Conservation (phyloP, 768 basidiomycete species). For the Cyclocybe cylindracea region DNA sequence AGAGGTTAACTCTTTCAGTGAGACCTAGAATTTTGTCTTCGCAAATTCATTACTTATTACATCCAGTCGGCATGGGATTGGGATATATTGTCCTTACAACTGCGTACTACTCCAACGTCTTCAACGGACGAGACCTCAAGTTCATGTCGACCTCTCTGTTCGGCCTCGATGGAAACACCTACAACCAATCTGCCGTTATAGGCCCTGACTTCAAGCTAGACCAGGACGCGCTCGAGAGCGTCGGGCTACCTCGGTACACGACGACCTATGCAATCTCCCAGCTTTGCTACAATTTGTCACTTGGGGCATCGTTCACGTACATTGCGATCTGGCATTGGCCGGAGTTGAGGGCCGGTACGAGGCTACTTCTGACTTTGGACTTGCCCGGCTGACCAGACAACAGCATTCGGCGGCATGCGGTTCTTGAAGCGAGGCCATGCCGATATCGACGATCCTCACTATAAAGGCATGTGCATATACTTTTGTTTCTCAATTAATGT, state of each 20-base stretch:
- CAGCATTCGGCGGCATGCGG: conserved; percentile 43
- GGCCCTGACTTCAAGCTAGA: conserved; percentile 51
- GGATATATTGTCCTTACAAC: conserved; percentile 51
- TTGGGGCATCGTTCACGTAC: conserved; percentile 52
- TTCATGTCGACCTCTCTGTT: conserved; percentile 55
- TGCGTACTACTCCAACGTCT: conserved; percentile 55
- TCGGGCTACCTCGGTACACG: conserved; percentile 49
- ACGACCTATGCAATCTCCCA: conserved; percentile 51
- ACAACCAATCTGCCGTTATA: conserved; percentile 54
- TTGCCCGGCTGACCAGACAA: no score
- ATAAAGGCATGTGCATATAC: conserved; percentile 31
- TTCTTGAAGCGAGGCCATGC: conserved; percentile 36
- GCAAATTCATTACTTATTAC: neutral
- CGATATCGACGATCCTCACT: conserved; percentile 53
- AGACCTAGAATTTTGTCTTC: neutral
- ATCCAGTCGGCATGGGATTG: conserved; percentile 46
- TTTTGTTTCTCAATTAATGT: neutral
- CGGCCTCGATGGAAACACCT: conserved; percentile 49
- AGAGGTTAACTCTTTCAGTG: conserved; percentile 22
- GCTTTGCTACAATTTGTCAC: conserved; percentile 48
- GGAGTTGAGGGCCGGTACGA: conserved; percentile 42
- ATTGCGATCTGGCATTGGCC: conserved; percentile 54
- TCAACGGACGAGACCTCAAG: conserved; percentile 16
- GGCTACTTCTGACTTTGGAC: neutral
- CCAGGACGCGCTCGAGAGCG: conserved; percentile 46